Percentiles rank a stretch among this genome's conserved stretches.
Conservation (phyloP, 192 early-diverging fungal genomes). For the Rhizophagus prolifer region DNA sequence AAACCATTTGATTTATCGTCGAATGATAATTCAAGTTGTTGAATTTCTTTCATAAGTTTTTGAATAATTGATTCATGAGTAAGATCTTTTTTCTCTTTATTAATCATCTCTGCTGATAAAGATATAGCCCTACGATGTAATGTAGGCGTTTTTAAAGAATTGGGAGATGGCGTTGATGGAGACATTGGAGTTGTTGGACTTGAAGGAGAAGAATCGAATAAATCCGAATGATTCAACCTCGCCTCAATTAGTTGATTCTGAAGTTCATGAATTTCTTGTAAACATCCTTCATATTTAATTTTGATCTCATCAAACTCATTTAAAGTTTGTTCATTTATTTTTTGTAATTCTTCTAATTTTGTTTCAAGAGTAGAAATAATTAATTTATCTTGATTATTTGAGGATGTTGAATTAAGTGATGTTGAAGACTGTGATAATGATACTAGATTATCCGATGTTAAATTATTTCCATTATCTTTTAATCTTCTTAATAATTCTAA, state of each 20-base stretch:
- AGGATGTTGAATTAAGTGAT: background rate
- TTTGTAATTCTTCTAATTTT: conserved; percentile 7
- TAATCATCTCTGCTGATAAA: conserved; percentile 12
- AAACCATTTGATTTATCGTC: conserved; percentile 12
- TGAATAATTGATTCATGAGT: background rate
- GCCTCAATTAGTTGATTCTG: background rate
- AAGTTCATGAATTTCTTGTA: conserved; percentile 11
- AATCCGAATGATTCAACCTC: background rate
- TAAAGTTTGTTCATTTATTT: background rate
- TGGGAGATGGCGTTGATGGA: background rate
- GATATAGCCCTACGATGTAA: conserved; percentile 12
- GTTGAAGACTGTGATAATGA: background rate
- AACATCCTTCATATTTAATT: background rate
- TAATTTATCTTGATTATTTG: background rate
- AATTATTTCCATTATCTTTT: background rate
- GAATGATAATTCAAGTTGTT: conserved; percentile 14
- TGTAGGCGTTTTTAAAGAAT: background rate
- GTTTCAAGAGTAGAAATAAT: background rate
- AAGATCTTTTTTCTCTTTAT: background rate
- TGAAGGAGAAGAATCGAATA: background rate
- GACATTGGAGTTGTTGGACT: conserved; percentile 8
- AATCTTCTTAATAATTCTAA: background rate
- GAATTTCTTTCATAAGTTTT: conserved; percentile 11
- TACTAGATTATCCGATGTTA: background rate
- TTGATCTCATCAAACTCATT: background rate